phyloP scores from a whole-genome alignment of 2,329 filamentous ascomycete species.

The Rachicladosporium sp. region DNA sequence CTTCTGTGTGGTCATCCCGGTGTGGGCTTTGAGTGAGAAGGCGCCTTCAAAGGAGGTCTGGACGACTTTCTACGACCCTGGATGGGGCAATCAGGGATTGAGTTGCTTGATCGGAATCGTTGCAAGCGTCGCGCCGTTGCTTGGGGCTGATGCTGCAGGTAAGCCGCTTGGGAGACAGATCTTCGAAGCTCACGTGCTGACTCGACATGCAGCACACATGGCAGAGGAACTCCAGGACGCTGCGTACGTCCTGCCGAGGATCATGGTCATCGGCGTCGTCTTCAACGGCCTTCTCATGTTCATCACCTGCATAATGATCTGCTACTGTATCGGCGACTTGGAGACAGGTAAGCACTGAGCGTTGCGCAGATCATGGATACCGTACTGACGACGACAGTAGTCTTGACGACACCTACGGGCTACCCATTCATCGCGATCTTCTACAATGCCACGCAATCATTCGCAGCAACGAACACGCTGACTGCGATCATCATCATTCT shows the following conservation, averaged over 20 bases:
- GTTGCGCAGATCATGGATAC: slow-evolving; percentile 2
- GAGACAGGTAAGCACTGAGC: slow-evolving; percentile 2
- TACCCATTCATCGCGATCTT: slow-evolving; percentile 42
- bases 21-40: slow-evolving; percentile 2
- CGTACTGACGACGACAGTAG: slow-evolving; percentile 11
- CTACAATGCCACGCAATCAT: slow-evolving; percentile 31
- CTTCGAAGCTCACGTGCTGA: background rate
- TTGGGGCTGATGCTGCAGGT: slow-evolving; percentile 12
- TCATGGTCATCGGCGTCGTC: slow-evolving; percentile 10
- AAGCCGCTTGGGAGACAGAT: background rate
- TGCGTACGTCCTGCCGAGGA: slow-evolving; percentile 12
- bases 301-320: slow-evolving; percentile 9
- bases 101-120: slow-evolving; percentile 11
- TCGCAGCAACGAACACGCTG: slow-evolving; percentile 35
- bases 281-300: slow-evolving; percentile 10
- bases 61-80: slow-evolving; percentile 10
- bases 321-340: slow-evolving; percentile 12
- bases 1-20: slow-evolving; percentile 36
- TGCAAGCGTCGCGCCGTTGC: slow-evolving; percentile 10
- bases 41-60: slow-evolving; percentile 5
- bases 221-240: slow-evolving; percentile 14
- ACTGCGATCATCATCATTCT: slow-evolving; percentile 28
- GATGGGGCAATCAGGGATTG: slow-evolving; percentile 10
- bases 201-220: slow-evolving; percentile 7
- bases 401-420: slow-evolving; percentile 31